phyloP scores from a whole-genome alignment of 2,329 filamentous ascomycete genomes.

The Colletotrichum incanum region DNA sequence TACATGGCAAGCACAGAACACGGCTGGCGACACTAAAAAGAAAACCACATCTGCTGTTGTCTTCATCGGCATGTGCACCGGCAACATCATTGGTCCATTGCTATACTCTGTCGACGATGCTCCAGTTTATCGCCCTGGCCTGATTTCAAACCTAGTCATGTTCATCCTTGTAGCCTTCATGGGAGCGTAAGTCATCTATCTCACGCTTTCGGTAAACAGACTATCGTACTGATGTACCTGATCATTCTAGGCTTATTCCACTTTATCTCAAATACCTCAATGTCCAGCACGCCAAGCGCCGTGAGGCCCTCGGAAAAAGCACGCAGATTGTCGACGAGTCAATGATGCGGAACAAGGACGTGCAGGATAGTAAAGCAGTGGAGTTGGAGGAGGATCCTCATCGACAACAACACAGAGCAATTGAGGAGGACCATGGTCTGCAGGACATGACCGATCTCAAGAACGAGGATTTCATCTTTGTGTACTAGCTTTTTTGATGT shows the following conservation, averaged over 20 bases:
- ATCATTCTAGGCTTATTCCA: conserved; percentile 47
- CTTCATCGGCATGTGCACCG: conserved; percentile 76
- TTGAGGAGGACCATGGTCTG: conserved; percentile 60
- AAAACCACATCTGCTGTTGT: conserved; percentile 76
- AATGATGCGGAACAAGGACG: conserved; percentile 39
- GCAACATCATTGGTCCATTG: conserved; percentile 77
- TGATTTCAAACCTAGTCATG: conserved; percentile 73
- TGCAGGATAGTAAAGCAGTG: conserved; percentile 44
- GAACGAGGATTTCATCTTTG: conserved; percentile 76
- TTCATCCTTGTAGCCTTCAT: conserved; percentile 73
- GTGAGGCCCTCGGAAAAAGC: conserved; percentile 72
- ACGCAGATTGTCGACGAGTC: conserved; percentile 34
- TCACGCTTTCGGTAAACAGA: fast-evolving
- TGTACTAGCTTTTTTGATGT: conserved; percentile 52
- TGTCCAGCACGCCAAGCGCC: conserved; percentile 65
- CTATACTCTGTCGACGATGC: conserved; percentile 74
- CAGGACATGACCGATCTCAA: conserved; percentile 69
- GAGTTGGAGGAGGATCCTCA: conserved; percentile 46
- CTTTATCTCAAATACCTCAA: conserved; percentile 69
- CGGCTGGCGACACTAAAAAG: conserved; percentile 79
- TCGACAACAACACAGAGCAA: conserved; percentile 38
- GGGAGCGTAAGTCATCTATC: conserved; percentile 15
- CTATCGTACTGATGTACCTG: neutral
- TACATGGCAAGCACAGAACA: conserved; percentile 74
- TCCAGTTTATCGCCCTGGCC: conserved; percentile 69